Evolutionary conservation across 805 yeast genomes (phyloP).

Genomic region (Kodamaea leandrae): DNA sequence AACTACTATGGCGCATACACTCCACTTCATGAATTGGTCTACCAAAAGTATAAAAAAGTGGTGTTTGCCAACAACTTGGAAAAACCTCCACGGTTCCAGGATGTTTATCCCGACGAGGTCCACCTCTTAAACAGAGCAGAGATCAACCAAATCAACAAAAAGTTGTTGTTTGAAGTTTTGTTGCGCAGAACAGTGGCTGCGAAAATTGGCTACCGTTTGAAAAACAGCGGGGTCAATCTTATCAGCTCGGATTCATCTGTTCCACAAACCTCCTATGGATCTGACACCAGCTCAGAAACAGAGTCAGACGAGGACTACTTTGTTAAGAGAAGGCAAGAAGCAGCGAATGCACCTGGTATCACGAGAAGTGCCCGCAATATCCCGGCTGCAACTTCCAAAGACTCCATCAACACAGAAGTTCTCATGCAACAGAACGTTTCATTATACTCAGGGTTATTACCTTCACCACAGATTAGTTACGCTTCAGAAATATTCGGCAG

Average conservation of each 20-base stretch:
- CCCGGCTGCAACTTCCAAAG: conserved; percentile 5
- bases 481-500: conserved; percentile 29
- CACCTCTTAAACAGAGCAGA: conserved; percentile 23
- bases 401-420: conserved; percentile 27
- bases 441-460: conserved; percentile 31
- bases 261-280: neutral
- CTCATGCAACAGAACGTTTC: conserved; percentile 32
- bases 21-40: conserved; percentile 21
- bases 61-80: conserved; percentile 22
- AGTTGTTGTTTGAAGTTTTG: conserved; percentile 35
- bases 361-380: neutral
- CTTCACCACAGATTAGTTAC: conserved; percentile 39
- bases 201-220: conserved; percentile 36
- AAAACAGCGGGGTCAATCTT: conserved; percentile 14
- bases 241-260: conserved; percentile 1
- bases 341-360: too few relatives aligned
- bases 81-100: conserved; percentile 28
- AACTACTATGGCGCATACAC: conserved; percentile 3
- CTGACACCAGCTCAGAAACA: neutral
- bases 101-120: conserved; percentile 27
- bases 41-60: conserved; percentile 26
- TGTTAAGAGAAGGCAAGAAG: neutral
- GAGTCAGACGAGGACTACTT: neutral
- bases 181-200: conserved; percentile 43
- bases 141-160: conserved; percentile 27